Percentiles rank a stretch among this genome's conserved stretches.
Conservation (phyloP, 2,329 filamentous ascomycete genomes). For the Dactylonectria macrodidyma region DNA sequence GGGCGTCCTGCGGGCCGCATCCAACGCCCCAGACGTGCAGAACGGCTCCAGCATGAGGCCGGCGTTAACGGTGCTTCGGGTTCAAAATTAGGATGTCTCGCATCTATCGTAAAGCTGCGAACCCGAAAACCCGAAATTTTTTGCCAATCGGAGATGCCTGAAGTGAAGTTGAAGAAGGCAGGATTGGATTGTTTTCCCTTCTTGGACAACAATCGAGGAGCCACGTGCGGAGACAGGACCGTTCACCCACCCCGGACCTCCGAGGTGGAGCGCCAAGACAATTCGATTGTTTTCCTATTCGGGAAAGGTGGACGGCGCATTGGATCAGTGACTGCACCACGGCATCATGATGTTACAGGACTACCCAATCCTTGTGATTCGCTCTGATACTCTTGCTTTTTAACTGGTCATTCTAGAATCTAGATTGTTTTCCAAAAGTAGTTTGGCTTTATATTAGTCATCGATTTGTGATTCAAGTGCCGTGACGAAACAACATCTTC, state of each 20-base stretch:
- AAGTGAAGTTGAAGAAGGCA: background rate
- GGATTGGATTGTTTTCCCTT: slow-evolving; percentile 32
- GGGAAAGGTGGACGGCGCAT: slow-evolving; percentile 11
- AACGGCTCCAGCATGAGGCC: slow-evolving; percentile 34
- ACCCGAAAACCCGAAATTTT: background rate
- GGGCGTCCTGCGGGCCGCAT: slow-evolving; percentile 15
- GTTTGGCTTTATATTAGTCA: slow-evolving; percentile 10
- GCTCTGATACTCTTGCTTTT: background rate
- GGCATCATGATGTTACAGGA: background rate
- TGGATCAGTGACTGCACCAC: background rate
- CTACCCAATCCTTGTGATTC: slow-evolving; percentile 4
- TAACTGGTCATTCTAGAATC: background rate
- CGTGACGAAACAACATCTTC: background rate
- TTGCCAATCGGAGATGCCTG: background rate
- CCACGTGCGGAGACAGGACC: background rate
- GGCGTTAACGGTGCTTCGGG: background rate
- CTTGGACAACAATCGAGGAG: slow-evolving; percentile 30
- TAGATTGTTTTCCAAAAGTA: slow-evolving; percentile 27
- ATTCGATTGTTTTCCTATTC: slow-evolving; percentile 47
- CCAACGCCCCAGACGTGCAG: slow-evolving; percentile 19
- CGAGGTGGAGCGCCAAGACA: slow-evolving; percentile 25
- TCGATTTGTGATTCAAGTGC: background rate
- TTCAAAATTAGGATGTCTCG: background rate
- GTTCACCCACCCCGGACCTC: slow-evolving; percentile 14
- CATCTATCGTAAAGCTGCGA: background rate